Conservation (phyloP, 352 stramenopile species). For the Pythium inflatum region DNA sequence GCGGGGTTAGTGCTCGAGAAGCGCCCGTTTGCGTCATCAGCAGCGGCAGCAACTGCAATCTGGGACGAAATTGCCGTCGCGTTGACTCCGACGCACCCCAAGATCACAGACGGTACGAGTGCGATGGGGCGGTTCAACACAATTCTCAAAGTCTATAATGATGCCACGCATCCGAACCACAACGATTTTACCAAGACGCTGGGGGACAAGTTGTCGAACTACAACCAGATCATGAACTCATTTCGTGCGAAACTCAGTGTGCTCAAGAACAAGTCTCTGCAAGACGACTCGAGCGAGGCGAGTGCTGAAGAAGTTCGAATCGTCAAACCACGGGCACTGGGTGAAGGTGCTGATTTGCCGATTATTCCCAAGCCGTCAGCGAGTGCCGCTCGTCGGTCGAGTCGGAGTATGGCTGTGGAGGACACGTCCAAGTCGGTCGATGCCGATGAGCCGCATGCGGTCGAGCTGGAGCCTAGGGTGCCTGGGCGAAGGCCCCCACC, state of each 20-base stretch:
- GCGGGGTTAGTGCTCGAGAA: conserved; percentile 14
- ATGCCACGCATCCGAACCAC: conserved; percentile 1
- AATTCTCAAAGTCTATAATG: conserved; percentile 12
- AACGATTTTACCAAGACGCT: background rate
- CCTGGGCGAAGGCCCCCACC: background rate
- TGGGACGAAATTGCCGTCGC: too few relatives aligned
- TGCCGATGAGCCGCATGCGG: background rate
- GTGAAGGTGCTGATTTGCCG: background rate
- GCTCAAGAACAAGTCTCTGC: conserved; percentile 3
- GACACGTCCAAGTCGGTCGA: background rate
- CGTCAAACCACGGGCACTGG: background rate
- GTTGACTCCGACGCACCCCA: background rate
- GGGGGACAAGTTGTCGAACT: background rate
- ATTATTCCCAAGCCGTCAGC: background rate
- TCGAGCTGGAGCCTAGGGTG: background rate
- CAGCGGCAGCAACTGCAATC: too few relatives aligned
- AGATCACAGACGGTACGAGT: background rate
- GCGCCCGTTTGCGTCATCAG: background rate
- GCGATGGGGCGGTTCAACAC: background rate
- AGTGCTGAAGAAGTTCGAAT: conserved; percentile 7
- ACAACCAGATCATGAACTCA: conserved; percentile 12
- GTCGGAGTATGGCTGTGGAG: background rate
- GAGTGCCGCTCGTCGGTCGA: background rate
- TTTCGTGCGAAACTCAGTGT: conserved; percentile 9
- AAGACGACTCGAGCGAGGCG: conserved; percentile 12